These are phyloP conservation scores for Trypanosoma cruzi DNA, from an alignment of 208 protist genomes.

Conservation along the genomic window DNA sequence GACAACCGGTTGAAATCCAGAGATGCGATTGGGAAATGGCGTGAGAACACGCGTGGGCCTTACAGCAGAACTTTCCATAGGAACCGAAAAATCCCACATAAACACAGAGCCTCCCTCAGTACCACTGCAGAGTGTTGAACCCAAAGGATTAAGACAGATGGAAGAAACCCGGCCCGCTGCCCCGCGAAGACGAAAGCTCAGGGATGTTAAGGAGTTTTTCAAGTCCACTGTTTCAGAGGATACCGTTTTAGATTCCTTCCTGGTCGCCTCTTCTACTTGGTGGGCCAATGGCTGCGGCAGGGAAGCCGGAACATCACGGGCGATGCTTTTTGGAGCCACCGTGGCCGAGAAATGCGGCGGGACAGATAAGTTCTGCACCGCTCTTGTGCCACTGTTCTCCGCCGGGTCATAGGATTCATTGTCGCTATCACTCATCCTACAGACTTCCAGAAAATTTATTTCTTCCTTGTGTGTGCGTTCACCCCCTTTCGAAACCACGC, in stretches of 20 bases:
- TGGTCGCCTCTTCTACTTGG: background rate
- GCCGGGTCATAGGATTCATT: slow-evolving; percentile 58
- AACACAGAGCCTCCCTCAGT: slow-evolving; percentile 71
- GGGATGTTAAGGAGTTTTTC: background rate
- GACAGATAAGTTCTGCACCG: background rate
- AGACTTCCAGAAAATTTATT: too few relatives aligned
- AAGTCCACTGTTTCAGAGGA: background rate
- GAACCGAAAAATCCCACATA: slow-evolving; percentile 76
- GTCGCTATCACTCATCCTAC: slow-evolving; percentile 56
- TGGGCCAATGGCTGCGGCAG: slow-evolving; percentile 1
- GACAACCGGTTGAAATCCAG: slow-evolving; percentile 75
- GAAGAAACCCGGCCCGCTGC: slow-evolving; percentile 63
- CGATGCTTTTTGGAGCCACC: background rate
- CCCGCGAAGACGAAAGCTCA: slow-evolving; percentile 39
- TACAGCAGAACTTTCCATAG: slow-evolving; percentile 41
- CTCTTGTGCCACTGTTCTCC: slow-evolving; percentile 17
- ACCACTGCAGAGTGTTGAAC: slow-evolving; percentile 60
- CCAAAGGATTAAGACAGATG: slow-evolving; percentile 48
- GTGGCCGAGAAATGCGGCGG: background rate
- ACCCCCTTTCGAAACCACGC: too few relatives aligned
- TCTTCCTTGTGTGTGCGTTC: too few relatives aligned
- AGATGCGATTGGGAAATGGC: slow-evolving; percentile 82
- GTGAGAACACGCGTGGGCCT: slow-evolving; percentile 71
- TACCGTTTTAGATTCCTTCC: background rate
- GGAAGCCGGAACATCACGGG: background rate